Conservation (phyloP, 2,329 filamentous ascomycete genomes). For the Trichophaea hybrida region DNA sequence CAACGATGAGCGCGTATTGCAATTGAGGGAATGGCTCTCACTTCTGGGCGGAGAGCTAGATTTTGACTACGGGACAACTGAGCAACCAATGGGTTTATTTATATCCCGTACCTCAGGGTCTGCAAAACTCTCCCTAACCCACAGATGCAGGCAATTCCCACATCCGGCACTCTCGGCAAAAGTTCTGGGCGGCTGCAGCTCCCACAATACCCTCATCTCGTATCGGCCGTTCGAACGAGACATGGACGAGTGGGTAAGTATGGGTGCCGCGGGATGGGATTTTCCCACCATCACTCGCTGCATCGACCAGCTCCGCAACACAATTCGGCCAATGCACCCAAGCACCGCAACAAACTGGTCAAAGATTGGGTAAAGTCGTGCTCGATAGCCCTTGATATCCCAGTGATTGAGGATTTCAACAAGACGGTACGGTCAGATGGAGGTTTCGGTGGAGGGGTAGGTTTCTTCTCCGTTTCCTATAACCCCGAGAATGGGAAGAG, state of each 20-base stretch:
- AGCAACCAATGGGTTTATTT: constrained; percentile 59
- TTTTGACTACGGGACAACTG: constrained; percentile 62
- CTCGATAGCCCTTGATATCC: constrained; percentile 63
- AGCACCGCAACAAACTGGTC: constrained; percentile 80
- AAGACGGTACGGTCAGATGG: constrained; percentile 62
- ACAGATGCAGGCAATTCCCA: constrained; percentile 57
- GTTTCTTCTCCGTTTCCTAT: constrained; percentile 83
- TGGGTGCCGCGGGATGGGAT: constrained; percentile 72
- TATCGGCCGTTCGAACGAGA: constrained; percentile 87
- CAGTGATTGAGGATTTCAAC: constrained; percentile 76
- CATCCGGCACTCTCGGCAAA: constrained; percentile 84
- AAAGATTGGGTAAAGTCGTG: constrained; percentile 78
- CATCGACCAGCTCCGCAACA: constrained; percentile 73
- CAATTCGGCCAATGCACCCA: constrained; percentile 74
- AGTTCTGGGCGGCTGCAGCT: constrained; percentile 82
- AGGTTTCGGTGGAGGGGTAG: constrained; percentile 58
- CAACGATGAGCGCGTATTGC: constrained; percentile 72
- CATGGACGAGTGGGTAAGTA: constrained; percentile 64
- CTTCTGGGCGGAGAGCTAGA: constrained; percentile 77
- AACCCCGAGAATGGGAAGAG: constrained; percentile 76
- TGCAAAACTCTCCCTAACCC: not conserved
- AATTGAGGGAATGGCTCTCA: constrained; percentile 74
- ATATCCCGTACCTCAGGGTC: not conserved
- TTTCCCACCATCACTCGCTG: constrained; percentile 73
- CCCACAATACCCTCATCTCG: constrained; percentile 85